Evolutionary conservation across 495 filamentous ascomycete genomes (phyloP).

Genomic region (Entonaema liquescens): DNA sequence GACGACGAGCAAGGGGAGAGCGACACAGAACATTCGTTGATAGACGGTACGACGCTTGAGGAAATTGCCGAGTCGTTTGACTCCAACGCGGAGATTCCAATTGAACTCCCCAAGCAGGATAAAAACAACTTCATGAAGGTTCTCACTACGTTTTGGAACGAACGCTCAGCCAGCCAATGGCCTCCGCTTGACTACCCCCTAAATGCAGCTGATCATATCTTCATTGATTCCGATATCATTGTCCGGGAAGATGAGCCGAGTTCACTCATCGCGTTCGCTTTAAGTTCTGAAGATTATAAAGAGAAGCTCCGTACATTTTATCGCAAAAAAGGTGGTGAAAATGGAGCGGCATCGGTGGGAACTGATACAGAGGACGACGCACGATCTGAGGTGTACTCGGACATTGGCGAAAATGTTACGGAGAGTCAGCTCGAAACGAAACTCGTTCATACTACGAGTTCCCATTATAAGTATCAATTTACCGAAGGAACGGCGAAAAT

Average conservation of each 20-base stretch:
- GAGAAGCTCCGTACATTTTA: constrained; percentile 72
- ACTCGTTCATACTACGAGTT: constrained; percentile 82
- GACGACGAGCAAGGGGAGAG: constrained; percentile 77
- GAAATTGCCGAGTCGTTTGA: constrained; percentile 71
- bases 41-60: constrained; percentile 65
- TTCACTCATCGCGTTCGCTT: constrained; percentile 91
- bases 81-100: constrained; percentile 67
- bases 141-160: constrained; percentile 97
- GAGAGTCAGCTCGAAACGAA: constrained; percentile 75
- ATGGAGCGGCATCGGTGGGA: constrained; percentile 49
- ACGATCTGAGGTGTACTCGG: constrained; percentile 43
- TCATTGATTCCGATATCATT: constrained; percentile 97
- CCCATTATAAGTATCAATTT: constrained; percentile 94
- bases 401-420: constrained; percentile 39
- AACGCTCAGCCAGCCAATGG: constrained; percentile 96
- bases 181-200: constrained; percentile 92
- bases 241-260: constrained; percentile 97
- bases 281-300: constrained; percentile 85
- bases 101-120: constrained; percentile 89
- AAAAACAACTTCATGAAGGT: constrained; percentile 92
- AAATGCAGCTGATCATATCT: constrained; percentile 88
- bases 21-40: constrained; percentile 70
- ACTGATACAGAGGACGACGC: constrained; percentile 35
- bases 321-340: constrained; percentile 28
- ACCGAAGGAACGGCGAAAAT: constrained; percentile 89